phyloP scores from a whole-genome alignment of 1,284 basidiomycete genomes.

The Grifola frondosa region DNA sequence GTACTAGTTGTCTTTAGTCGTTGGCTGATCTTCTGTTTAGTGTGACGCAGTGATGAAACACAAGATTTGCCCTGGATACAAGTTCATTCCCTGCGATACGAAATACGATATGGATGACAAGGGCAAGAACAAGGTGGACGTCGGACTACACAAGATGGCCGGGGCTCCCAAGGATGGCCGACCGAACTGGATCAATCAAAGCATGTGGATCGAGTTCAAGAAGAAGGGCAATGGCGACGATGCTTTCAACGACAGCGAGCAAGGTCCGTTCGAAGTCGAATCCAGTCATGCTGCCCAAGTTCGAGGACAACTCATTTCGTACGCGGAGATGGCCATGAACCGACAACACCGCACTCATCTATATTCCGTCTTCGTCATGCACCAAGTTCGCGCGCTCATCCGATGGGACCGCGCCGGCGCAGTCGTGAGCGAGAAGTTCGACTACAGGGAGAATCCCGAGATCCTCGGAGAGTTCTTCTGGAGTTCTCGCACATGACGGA shows the following conservation, averaged over 20 bases:
- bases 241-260: too few relatives aligned
- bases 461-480: conserved; percentile 5
- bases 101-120: background rate
- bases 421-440: conserved; percentile 4
- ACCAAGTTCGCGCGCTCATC: background rate
- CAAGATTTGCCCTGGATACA: conserved; percentile 1
- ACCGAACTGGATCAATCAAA: too few relatives aligned
- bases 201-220: too few relatives aligned
- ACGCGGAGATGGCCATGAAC: too few relatives aligned
- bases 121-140: background rate
- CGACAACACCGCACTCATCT: background rate
- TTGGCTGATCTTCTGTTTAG: too few relatives aligned
- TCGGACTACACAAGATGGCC: conserved; percentile 3
- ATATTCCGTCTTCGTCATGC: background rate
- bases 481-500: conserved; percentile 1
- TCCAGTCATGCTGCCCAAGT: too few relatives aligned
- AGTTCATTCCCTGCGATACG: background rate
- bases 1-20: too few relatives aligned
- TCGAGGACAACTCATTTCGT: too few relatives aligned
- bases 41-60: too few relatives aligned
- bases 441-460: conserved; percentile 5
- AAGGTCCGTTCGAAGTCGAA: too few relatives aligned
- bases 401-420: conserved; percentile 12
- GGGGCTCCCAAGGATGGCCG: background rate
- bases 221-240: too few relatives aligned